A percentile compares a stretch with the other conserved stretches of the same genome.
phyloP scores from a whole-genome alignment of 108 stramenopile species.

The Parietichytrium sp. region DNA sequence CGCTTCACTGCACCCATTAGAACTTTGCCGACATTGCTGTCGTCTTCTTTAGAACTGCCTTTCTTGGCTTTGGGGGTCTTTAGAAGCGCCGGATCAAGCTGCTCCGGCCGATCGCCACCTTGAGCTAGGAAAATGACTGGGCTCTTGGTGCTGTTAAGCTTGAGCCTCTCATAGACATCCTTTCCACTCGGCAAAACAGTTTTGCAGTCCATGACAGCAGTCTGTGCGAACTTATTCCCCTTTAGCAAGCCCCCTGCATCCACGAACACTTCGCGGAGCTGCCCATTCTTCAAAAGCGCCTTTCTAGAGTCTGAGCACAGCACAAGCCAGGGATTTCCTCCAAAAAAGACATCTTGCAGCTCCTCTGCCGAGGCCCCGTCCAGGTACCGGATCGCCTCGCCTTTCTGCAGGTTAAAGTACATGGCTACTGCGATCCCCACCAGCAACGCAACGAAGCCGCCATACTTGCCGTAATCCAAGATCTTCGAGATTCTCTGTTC shows the following conservation, averaged over 20 bases:
- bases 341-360: not conserved
- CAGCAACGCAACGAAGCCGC: slow-evolving; percentile 17
- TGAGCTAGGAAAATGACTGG: slow-evolving; percentile 29
- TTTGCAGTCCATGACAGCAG: not conserved
- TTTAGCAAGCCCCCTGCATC: not conserved
- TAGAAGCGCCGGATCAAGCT: slow-evolving; percentile 2
- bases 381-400: slow-evolving; percentile 1
- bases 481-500: not conserved
- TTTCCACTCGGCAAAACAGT: not conserved
- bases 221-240: not conserved
- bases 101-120: slow-evolving; percentile 13
- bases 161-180: not conserved
- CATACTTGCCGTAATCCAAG: not conserved
- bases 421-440: not conserved
- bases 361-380: not conserved
- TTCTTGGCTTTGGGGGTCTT: not conserved
- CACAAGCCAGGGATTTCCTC: slow-evolving; percentile 24
- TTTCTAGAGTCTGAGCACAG: not conserved
- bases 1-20: not conserved
- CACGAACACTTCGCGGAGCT: not conserved
- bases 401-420: not conserved
- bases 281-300: slow-evolving; percentile 12
- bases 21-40: not conserved
- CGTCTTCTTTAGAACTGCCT: not conserved
- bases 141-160: not conserved